A percentile compares a stretch with the other conserved stretches of the same genome.
These are phyloP conservation scores for Xerocomellus chrysenteron DNA, from an alignment of 768 basidiomycete genomes.

Conservation along the genomic window DNA sequence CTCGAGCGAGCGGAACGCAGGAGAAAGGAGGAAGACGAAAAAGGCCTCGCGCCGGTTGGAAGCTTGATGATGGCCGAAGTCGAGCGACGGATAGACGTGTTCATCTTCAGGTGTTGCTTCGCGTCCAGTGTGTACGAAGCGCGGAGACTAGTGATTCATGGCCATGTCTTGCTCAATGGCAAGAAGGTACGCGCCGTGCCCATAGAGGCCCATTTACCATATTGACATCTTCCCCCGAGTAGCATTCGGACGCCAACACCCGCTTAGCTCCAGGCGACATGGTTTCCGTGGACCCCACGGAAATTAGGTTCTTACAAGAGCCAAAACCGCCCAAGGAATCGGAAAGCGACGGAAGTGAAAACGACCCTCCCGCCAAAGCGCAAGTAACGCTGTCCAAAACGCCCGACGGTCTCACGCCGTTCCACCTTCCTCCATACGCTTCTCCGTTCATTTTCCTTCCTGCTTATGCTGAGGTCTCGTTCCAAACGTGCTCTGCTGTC, in stretches of 20 bases:
- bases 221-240: constrained; percentile 2
- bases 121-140: constrained; percentile 90
- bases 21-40: constrained; percentile 51
- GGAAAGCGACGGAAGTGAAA: constrained; percentile 3
- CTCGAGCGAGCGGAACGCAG: constrained; percentile 44
- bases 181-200: constrained; percentile 59
- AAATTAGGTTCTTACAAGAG: constrained; percentile 70
- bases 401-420: constrained; percentile 54
- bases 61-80: constrained; percentile 94
- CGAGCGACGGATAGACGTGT: constrained; percentile 91
- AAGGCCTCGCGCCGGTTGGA: constrained; percentile 84
- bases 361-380: background rate
- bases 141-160: constrained; percentile 79
- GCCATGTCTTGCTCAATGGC: constrained; percentile 87
- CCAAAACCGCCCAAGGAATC: constrained; percentile 19
- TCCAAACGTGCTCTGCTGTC: constrained; percentile 84
- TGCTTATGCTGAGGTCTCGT: constrained; percentile 83
- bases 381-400: background rate
- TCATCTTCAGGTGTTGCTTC: constrained; percentile 88
- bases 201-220: background rate
- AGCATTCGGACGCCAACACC: constrained; percentile 85
- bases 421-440: constrained; percentile 83
- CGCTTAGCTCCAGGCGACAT: constrained; percentile 93
- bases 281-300: constrained; percentile 81
- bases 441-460: constrained; percentile 94